Percentiles rank a stretch among this genome's conserved stretches.
Conservation (phyloP, 805 yeast genomes). For the Yarrowia phangngaensis region DNA sequence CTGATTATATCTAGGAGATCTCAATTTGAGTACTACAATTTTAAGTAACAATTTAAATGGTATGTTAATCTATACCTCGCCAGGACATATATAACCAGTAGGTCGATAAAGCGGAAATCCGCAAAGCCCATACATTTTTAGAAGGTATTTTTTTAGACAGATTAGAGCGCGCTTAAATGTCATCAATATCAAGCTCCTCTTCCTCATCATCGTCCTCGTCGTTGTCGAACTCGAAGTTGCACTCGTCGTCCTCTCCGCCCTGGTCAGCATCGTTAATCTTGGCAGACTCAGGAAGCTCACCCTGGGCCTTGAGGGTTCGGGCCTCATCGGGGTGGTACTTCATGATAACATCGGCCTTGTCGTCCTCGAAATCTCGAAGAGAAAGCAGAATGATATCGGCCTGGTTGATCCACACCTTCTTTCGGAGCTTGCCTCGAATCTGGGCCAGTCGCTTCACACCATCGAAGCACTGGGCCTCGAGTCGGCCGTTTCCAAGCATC, state of each 20-base stretch:
- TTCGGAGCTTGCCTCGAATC: constrained; percentile 97
- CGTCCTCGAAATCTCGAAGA: constrained; percentile 97
- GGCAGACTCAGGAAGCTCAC: constrained; percentile 96
- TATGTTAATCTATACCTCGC: constrained; percentile 25
- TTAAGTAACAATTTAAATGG: neutral
- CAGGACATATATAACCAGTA: neutral
- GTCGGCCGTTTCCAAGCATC: constrained; percentile 98
- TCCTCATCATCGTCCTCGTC: constrained; percentile 77
- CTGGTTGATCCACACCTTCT: constrained; percentile 99
- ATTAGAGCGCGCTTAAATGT: no score
- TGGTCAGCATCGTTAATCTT: constrained; percentile 97
- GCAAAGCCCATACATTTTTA: constrained; percentile 2
- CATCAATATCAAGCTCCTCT: constrained; percentile 81
- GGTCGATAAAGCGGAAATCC: neutral
- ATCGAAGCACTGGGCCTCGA: constrained; percentile 93
- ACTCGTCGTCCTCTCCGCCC: constrained; percentile 93
- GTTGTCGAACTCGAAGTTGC: constrained; percentile 96
- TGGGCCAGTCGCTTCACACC: constrained; percentile 93
- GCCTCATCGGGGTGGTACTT: constrained; percentile 98
- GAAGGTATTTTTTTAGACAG: constrained; percentile 7
- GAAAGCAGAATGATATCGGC: constrained; percentile 96
- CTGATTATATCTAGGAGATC: neutral
- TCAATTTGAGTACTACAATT: neutral
- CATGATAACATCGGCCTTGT: constrained; percentile 95
- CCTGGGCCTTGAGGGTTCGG: constrained; percentile 88